Base-by-base conservation (phyloP, 2,329 filamentous ascomycete species). In the Coniochaeta ligniaria region DNA sequence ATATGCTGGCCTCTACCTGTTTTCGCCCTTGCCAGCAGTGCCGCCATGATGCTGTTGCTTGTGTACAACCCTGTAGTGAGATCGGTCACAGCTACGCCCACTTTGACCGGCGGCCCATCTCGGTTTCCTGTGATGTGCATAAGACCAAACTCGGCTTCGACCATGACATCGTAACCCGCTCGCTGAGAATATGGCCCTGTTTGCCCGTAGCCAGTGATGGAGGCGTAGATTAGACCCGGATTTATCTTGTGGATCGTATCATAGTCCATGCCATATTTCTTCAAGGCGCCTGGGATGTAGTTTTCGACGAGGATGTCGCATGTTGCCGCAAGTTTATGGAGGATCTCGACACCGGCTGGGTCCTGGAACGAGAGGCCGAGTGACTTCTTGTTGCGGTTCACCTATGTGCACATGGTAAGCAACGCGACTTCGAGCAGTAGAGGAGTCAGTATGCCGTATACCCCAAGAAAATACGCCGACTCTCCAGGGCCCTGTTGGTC, bases 141-240 rank as follows among this genome's bases (percentile, higher is more conserved):
- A 60, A 99, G 78, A 0, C 95, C 95, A 76, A 99, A 93, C 73
- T 98, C 95, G 62, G 95, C 95, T 78, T 99, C 95, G 12, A 99
- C 94, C 94, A 99, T 99, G 66, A 99, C 95, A 75, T 99, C 95
- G 80, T 99, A 99, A 5, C 95, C 95, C 3, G 95, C 92, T 16
- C 95, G 84, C 64, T 87, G 84, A 6, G 88, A 86, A 74, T 96
- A 96, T 0, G 95, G 95, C 0, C 95, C 95, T 1, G 91, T 96
- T 72, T 99, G 95, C 2, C 95, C 95, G 71, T 98, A 99, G 1
- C 95, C 95, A 0, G 95, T 99, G 68, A 99, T 96, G 66, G 92
- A 96, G 16, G 94, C 92, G 71, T 99, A 99, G 66, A 99, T 91
- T 55, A 99, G 80, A 6, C 81, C 78, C 0, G 94, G 93, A 70